A percentile compares a stretch with the other conserved stretches of the same genome.
phyloP scores from a whole-genome alignment of 257 asterid genomes.

The Jasminum sambac region DNA sequence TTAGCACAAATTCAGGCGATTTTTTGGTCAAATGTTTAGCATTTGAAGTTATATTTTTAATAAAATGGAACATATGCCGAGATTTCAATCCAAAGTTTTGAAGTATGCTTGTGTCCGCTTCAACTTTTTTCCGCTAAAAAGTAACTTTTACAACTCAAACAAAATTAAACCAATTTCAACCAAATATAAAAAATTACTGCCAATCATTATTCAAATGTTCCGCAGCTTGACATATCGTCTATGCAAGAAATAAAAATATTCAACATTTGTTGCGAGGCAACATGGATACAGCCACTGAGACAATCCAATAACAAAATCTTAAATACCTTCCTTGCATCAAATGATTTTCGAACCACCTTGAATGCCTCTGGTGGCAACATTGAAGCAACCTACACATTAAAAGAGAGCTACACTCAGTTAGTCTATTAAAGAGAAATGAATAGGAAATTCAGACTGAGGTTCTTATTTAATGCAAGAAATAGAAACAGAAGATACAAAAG shows the following conservation, averaged over 20 bases:
- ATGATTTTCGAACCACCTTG: conserved; percentile 79
- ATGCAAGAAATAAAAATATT: neutral
- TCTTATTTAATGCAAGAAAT: neutral
- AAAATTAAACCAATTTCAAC: no score
- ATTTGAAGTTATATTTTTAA: no score
- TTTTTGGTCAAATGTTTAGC: no score
- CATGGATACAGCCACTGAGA: neutral
- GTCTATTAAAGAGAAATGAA: neutral
- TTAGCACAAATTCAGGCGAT: no score
- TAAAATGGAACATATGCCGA: no score
- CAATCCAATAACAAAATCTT: neutral
- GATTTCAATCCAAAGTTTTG: no score
- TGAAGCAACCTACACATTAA: conserved; percentile 74
- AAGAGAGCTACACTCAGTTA: conserved; percentile 9
- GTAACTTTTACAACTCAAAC: no score
- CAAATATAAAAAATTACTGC: no score
- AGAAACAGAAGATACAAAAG: conserved; percentile 4
- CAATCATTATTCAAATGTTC: no score
- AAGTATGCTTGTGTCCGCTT: no score
- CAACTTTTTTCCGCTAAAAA: no score
- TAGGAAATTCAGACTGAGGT: neutral
- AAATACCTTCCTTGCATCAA: conserved; percentile 97
- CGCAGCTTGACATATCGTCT: no score
- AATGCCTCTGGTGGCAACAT: conserved; percentile 93
- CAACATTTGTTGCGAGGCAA: neutral